Percentiles rank a stretch among this genome's conserved stretches.
These are phyloP conservation scores for Fennellomyces sp. DNA, from an alignment of 371 early-diverging fungal genomes.

Conservation along the genomic window DNA sequence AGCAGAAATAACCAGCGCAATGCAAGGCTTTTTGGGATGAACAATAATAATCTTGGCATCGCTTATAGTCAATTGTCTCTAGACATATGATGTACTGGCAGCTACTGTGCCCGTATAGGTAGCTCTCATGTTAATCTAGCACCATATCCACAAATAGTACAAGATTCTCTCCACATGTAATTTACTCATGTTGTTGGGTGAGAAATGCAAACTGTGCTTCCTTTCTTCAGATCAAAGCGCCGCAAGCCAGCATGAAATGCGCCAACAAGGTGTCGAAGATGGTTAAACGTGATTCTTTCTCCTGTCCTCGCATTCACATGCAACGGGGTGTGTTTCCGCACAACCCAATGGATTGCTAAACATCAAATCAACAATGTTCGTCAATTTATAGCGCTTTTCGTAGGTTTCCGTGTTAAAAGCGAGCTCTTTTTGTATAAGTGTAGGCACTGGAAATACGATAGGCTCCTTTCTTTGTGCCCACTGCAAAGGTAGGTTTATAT, in stretches of 20 bases:
- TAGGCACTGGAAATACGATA: too few relatives aligned
- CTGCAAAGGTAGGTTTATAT: too few relatives aligned
- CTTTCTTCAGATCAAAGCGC: constrained; percentile 14
- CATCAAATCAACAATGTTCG: constrained; percentile 11
- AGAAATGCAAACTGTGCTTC: constrained; percentile 16
- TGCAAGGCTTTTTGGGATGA: constrained; percentile 36
- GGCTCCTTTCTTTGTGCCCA: too few relatives aligned
- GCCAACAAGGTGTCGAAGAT: not conserved
- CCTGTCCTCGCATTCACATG: constrained; percentile 19
- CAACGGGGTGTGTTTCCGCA: constrained; percentile 8
- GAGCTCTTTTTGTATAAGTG: too few relatives aligned
- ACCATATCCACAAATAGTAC: not conserved
- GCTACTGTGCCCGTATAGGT: constrained; percentile 20
- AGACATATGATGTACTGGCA: constrained; percentile 67
- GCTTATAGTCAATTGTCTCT: constrained; percentile 66
- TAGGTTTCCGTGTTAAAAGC: not conserved
- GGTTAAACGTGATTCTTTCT: constrained; percentile 9
- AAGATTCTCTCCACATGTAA: not conserved
- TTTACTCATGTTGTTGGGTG: constrained; percentile 18
- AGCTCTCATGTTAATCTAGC: constrained; percentile 27
- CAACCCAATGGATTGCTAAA: constrained; percentile 3
- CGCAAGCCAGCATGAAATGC: constrained; percentile 15
- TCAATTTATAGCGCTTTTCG: not conserved
- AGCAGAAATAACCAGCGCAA: constrained; percentile 51
- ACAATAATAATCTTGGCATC: constrained; percentile 57